Evolutionary conservation across 352 stramenopile genomes (phyloP), one percentile per base, ranked within the genome.

Genomic region (Blastocystis sp.): DNA sequence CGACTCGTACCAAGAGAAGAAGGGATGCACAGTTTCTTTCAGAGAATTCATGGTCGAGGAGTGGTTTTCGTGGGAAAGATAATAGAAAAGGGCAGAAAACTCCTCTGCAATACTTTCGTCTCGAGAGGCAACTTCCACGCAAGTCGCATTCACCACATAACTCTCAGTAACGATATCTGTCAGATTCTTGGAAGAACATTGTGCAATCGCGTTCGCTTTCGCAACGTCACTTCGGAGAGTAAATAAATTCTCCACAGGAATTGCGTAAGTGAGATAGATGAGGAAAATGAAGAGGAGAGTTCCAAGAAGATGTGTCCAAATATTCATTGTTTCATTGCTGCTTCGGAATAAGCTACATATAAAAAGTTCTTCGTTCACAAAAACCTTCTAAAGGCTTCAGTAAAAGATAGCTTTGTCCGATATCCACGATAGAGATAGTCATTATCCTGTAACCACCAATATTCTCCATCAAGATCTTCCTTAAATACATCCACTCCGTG

Each of bases 371-470:
- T 50, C 26, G 34, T 9, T 6, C 8, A 85, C 34, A n/a, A 18
- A 50, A 53, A 85, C 73, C 73, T 85, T 39, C 63, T 66, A 69
- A 89, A 89, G 9, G 78, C 30, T 34, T 89, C 78, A 18, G 24
- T 34, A 26, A 89, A 89, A 18, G 78, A 65, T 45, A 89, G 34
- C 16, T 76, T 55, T 16, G 66, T 89, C 59, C 78, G 6, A 43
- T 89, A 89, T 65, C 78, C 78, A 16, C 63, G 63, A 50, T 89
- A 79, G 8, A 89, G 34, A 26, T 89, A 89, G 30, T 89, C 78
- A 45, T 89, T 89, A 7, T 89, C 78, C 26, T 63, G 55, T 16
- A 89, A 37, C 63, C 66, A 89, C 63, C 45, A 62, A 26, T 64
- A 89, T 45, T 39, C 26, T 65, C 78, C 78, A 65, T 89, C 78